phyloP scores from a whole-genome alignment of 495 filamentous ascomycete genomes.

The Neurospora sp. region DNA sequence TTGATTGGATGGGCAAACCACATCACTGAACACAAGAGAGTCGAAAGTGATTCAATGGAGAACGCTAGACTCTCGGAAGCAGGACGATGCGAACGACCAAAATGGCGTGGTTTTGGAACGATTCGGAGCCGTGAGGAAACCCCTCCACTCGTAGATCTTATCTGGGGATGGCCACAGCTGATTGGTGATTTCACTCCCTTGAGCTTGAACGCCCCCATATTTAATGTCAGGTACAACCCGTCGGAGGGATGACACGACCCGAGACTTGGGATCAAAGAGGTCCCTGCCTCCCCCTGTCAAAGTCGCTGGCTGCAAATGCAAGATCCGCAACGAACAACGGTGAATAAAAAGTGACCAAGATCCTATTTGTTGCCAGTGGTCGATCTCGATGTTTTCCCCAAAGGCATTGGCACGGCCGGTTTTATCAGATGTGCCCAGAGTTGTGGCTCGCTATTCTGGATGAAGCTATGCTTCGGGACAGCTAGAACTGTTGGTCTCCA shows the following conservation, averaged over 20 bases:
- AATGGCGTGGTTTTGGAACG: background rate
- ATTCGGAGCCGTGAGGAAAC: background rate
- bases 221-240: background rate
- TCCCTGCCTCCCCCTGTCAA: background rate
- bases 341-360: background rate
- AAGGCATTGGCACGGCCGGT: background rate
- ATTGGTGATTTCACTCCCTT: background rate
- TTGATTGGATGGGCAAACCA: background rate
- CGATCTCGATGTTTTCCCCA: background rate
- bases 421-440: background rate
- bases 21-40: background rate
- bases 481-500: no score
- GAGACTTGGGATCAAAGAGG: background rate
- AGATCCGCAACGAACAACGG: background rate
- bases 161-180: background rate
- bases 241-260: background rate
- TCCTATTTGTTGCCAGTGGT: background rate
- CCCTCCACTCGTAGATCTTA: background rate
- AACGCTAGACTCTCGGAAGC: slow-evolving; percentile 4
- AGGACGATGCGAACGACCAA: background rate
- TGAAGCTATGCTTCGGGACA: background rate
- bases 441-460: background rate
- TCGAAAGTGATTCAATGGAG: slow-evolving; percentile 6
- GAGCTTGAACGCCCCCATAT: background rate
- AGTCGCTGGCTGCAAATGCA: background rate